Percentiles rank a stretch among this genome's conserved stretches.
These are phyloP conservation scores for Myxozyma melibiosi DNA, from an alignment of 805 yeast species.

Conservation along the genomic window DNA sequence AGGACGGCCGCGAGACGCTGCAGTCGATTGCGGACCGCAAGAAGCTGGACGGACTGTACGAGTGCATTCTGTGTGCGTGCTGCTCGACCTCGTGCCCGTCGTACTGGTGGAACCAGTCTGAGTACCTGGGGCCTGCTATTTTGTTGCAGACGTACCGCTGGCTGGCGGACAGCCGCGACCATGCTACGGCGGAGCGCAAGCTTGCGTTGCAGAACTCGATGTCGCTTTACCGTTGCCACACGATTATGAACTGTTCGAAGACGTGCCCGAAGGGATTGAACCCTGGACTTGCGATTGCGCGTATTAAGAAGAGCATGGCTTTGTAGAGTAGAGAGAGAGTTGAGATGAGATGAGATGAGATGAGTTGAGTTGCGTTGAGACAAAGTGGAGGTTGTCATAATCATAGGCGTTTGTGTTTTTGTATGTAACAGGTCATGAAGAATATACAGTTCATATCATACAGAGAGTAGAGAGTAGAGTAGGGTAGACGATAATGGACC, in stretches of 20 bases:
- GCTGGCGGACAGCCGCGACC: slow-evolving; percentile 96
- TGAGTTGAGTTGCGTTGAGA: not conserved
- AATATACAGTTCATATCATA: too few relatives aligned
- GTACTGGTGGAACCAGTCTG: slow-evolving; percentile 99
- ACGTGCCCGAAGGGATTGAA: slow-evolving; percentile 99
- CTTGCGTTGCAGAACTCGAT: slow-evolving; percentile 93
- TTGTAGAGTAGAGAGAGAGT: slow-evolving; percentile 45
- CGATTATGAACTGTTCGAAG: slow-evolving; percentile 97
- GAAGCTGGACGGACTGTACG: slow-evolving; percentile 95
- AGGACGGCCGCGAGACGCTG: slow-evolving; percentile 88
- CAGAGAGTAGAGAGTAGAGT: too few relatives aligned
- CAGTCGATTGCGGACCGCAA: slow-evolving; percentile 92
- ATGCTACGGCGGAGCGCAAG: slow-evolving; percentile 78
- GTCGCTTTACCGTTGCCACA: slow-evolving; percentile 92
- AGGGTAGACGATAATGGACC: too few relatives aligned
- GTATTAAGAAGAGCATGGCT: slow-evolving; percentile 91
- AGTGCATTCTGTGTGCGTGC: slow-evolving; percentile 97
- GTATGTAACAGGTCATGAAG: too few relatives aligned
- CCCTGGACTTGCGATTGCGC: slow-evolving; percentile 97
- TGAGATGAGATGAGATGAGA: not conserved
- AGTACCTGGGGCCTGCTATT: slow-evolving; percentile 98
- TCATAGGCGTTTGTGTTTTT: too few relatives aligned
- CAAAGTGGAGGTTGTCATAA: too few relatives aligned
- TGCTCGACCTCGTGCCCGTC: slow-evolving; percentile 99
- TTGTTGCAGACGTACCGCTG: slow-evolving; percentile 99